Evolutionary conservation across 2,329 filamentous ascomycete species (phyloP).

Genomic region (Colletotrichum filicis): DNA sequence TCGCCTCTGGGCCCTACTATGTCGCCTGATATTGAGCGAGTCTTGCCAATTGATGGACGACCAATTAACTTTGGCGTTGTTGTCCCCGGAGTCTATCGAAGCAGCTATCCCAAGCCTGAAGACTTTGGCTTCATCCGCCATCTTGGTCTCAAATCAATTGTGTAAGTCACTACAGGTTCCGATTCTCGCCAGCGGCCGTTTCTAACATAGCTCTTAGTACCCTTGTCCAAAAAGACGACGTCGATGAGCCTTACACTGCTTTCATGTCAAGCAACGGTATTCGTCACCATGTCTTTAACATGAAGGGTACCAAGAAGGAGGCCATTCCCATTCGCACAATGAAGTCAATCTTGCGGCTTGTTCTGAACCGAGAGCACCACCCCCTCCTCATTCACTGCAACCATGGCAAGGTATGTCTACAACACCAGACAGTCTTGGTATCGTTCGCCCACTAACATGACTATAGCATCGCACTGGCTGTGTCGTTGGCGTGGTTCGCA

Average conservation of each 20-base stretch:
- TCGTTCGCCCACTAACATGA: conserved; percentile 14
- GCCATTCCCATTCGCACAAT: conserved; percentile 75
- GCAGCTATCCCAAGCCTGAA: conserved; percentile 78
- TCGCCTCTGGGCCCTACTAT: conserved; percentile 1
- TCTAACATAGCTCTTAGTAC: conserved; percentile 56
- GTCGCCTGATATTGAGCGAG: conserved; percentile 20
- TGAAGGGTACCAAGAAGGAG: conserved; percentile 90
- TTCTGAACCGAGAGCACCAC: conserved; percentile 79
- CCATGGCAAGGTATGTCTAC: conserved; percentile 75
- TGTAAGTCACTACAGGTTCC: conserved; percentile 62
- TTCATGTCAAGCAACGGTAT: conserved; percentile 78
- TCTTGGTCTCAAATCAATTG: conserved; percentile 80
- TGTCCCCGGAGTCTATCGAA: conserved; percentile 80
- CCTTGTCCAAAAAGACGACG: conserved; percentile 71
- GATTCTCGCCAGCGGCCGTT: conserved; percentile 3
- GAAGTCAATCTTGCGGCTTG: conserved; percentile 75
- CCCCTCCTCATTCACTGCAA: conserved; percentile 93
- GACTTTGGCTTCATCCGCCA: conserved; percentile 77
- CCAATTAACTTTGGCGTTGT: conserved; percentile 84
- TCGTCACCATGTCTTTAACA: conserved; percentile 77
- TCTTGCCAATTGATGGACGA: conserved; percentile 39
- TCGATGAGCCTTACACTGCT: conserved; percentile 58
- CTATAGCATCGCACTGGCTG: conserved; percentile 86
- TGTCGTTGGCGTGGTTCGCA: conserved; percentile 83
- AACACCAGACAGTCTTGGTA: neutral